A percentile compares a stretch with the other conserved stretches of the same genome.
Conservation (phyloP, 352 stramenopile genomes). For the Phytophthora ohioensis region DNA sequence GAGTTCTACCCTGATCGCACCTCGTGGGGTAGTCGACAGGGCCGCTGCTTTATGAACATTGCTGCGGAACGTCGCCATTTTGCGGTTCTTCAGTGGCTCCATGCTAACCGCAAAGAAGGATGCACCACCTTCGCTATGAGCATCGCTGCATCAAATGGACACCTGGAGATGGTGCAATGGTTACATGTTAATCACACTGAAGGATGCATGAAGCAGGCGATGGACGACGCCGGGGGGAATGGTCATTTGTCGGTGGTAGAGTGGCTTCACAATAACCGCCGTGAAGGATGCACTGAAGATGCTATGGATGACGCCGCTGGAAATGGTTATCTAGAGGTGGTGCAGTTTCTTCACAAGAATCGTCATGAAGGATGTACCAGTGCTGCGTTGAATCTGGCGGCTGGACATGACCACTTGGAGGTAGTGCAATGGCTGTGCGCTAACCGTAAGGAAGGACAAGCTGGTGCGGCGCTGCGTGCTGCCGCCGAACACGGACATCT, state of each 20-base stretch:
- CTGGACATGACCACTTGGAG: conserved; percentile 18
- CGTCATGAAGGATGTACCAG: conserved; percentile 29
- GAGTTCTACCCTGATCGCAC: conserved; percentile 25
- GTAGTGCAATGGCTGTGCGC: conserved; percentile 17
- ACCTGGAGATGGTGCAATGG: conserved; percentile 21
- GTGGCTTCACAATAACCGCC: conserved; percentile 29
- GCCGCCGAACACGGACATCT: conserved; percentile 23
- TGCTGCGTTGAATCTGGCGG: conserved; percentile 21
- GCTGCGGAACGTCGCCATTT: conserved; percentile 18
- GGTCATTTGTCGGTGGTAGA: conserved; percentile 23
- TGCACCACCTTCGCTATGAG: conserved; percentile 26
- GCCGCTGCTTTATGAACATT: conserved; percentile 17
- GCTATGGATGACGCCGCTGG: conserved; percentile 29
- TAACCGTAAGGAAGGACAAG: conserved; percentile 27
- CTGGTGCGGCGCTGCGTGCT: conserved; percentile 8
- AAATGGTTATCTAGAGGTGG: conserved; percentile 21
- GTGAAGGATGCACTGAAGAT: conserved; percentile 26
- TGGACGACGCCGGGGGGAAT: conserved; percentile 26
- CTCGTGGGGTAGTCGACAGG: conserved; percentile 18
- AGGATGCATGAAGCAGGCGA: conserved; percentile 25
- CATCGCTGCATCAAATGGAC: conserved; percentile 15
- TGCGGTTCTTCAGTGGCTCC: conserved; percentile 22
- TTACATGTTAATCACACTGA: conserved; percentile 21
- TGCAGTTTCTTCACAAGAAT: conserved; percentile 28
- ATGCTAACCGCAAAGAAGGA: conserved; percentile 19